These are phyloP conservation scores for Ophiostoma australiae DNA, from an alignment of 2,329 filamentous ascomycete species.

Conservation along the genomic window DNA sequence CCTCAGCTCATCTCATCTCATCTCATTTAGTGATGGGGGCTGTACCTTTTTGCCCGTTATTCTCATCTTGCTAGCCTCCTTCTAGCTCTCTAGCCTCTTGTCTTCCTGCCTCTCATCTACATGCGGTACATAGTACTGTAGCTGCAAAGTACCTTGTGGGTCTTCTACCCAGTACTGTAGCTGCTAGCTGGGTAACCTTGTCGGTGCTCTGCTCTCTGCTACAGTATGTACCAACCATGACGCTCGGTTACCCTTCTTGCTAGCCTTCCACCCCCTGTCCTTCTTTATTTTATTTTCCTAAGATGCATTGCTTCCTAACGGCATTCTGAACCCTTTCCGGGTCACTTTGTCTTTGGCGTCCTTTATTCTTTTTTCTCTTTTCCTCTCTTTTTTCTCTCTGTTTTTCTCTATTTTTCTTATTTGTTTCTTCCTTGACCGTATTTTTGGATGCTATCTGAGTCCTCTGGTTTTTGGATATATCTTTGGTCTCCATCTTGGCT, in stretches of 20 bases:
- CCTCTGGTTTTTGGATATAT: neutral
- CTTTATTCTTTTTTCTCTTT: neutral
- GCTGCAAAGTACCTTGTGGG: neutral
- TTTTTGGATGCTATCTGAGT: neutral
- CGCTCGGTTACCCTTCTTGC: neutral
- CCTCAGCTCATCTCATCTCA: neutral
- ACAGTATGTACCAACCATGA: neutral
- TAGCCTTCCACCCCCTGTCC: conserved; percentile 2
- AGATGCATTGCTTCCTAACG: neutral
- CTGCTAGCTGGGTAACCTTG: conserved; percentile 5
- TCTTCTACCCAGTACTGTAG: neutral
- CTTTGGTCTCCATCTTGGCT: neutral
- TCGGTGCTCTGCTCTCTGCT: neutral
- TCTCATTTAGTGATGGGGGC: conserved; percentile 2
- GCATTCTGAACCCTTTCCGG: neutral
- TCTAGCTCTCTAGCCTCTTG: conserved; percentile 2
- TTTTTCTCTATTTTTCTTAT: neutral
- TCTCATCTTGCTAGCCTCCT: neutral
- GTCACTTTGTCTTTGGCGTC: neutral
- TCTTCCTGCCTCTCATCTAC: neutral
- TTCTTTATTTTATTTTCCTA: conserved; percentile 14
- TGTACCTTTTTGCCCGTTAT: conserved; percentile 8
- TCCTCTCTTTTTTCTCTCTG: neutral
- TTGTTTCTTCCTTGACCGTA: neutral
- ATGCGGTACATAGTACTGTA: too few relatives aligned